Percentiles rank a stretch among this genome's conserved stretches.
Evolutionary conservation across 352 stramenopile genomes (phyloP).

Genomic region (Pythium chondricola): DNA sequence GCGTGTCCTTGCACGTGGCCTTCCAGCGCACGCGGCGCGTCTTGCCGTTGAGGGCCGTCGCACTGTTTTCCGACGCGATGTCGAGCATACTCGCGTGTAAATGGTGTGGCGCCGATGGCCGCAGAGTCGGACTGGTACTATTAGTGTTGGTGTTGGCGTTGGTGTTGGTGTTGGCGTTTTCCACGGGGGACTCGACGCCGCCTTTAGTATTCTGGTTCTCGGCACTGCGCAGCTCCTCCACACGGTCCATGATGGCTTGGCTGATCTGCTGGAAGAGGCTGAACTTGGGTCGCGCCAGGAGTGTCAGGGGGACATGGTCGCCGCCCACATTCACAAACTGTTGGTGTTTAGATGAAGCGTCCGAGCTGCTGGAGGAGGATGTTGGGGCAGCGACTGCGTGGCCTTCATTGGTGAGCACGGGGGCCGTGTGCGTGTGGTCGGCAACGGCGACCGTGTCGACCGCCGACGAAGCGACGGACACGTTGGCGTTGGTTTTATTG

Average conservation of each 20-base stretch:
- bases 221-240: conserved; percentile 38
- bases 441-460: not conserved
- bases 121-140: conserved; percentile 19
- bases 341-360: not conserved
- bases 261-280: conserved; percentile 83
- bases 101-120: too few species aligned
- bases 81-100: conserved; percentile 66
- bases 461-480: too few species aligned
- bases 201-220: not conserved
- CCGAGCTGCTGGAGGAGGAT: not conserved
- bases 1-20: conserved; percentile 44
- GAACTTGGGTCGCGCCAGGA: conserved; percentile 84
- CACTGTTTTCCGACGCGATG: conserved; percentile 23
- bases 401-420: conserved; percentile 1
- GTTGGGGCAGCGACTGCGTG: not conserved
- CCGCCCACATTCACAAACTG: conserved; percentile 10
- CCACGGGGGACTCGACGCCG: conserved; percentile 5
- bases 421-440: not conserved
- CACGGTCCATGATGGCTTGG: conserved; percentile 55
- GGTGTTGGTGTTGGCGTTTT: conserved; percentile 18
- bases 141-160: conserved; percentile 34
- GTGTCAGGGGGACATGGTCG: conserved; percentile 30
- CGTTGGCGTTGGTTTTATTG: too few species aligned
- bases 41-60: not conserved
- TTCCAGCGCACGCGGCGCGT: conserved; percentile 40